phyloP scores from a whole-genome alignment of 202 grass and related monocot genomes.

The Sporobolus alterniflorus region DNA sequence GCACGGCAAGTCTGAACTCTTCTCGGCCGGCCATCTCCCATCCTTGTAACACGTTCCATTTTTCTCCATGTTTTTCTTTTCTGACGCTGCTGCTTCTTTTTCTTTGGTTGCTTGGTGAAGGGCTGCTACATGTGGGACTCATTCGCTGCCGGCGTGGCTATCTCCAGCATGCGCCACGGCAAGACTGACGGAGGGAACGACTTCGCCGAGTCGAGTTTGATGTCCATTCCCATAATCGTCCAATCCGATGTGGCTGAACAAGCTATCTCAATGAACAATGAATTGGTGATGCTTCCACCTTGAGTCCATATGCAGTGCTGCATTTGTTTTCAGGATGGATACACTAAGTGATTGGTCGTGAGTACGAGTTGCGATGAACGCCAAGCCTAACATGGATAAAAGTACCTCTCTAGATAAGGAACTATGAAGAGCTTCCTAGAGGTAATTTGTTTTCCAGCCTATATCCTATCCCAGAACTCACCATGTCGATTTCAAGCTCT shows the following conservation, averaged over 20 bases:
- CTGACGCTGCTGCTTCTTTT: neutral
- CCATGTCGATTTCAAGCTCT: neutral
- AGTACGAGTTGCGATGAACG: constrained; percentile 60
- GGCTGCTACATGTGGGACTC: constrained; percentile 91
- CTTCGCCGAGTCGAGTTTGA: constrained; percentile 57
- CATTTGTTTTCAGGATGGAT: constrained; percentile 62
- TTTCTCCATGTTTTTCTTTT: neutral
- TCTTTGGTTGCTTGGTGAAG: constrained; percentile 34
- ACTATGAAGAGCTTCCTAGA: constrained; percentile 78
- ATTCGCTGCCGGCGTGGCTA: constrained; percentile 59
- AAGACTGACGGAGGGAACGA: constrained; percentile 53
- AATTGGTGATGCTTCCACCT: neutral
- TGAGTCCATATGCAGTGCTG: neutral
- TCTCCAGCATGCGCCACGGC: constrained; percentile 62
- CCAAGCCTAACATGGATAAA: constrained; percentile 61
- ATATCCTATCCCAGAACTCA: neutral
- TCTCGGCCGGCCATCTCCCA: neutral
- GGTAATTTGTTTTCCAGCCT: constrained; percentile 37
- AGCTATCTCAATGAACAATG: too few relatives aligned
- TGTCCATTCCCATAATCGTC: neutral
- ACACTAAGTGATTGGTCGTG: constrained; percentile 54
- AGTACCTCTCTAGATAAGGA: constrained; percentile 61
- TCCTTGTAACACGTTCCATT: neutral
- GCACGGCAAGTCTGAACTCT: constrained; percentile 33
- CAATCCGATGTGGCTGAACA: too few relatives aligned